Base-by-base conservation (phyloP, 129 eudicot species). In the Tagetes erecta region DNA sequence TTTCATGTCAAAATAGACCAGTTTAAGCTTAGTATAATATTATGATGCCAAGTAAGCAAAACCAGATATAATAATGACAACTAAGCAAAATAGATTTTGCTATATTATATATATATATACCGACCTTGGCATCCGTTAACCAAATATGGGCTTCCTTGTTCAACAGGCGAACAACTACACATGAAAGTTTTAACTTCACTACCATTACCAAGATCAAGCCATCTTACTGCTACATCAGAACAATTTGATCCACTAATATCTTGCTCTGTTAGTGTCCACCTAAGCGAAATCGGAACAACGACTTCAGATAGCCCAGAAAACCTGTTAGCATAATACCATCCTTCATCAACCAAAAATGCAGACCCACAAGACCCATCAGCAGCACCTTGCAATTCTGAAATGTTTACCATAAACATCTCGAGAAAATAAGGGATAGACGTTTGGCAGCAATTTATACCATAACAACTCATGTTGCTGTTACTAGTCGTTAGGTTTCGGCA, bases 401-500 rank as follows among this genome's bases (percentile, higher is more conserved):
- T 37, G 60, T 77, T 36, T 13, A 77, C 75, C 6, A 33, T 77
- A 12, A 45, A 77, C 0, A 71, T 59, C 47, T 69, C n/a, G 37
- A 77, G 71, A 77, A 69, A 47, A 14, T 77, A 77, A 14, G 81
- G 81, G 70, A 77, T 69, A 2, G 65, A 11, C 64, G 64, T 70
- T 38, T 77, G 81, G 8, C 81, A 77, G 41, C 81, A 77, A 30
- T 70, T 70, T 39, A 77, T 77, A 7, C 81, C 81, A 47, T 58
- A 77, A 64, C 81, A 77, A 49, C 34, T 64, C 27, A 20, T 20
- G 44, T 70, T 77, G 33, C 71, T 58, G 1, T 8, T 37, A 36
- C 13, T 49, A 14, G 1, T 11, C 12, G 39, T 71, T 59, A 14
- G 4, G 6, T 58, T 51, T 3, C n/a, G 68, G 30, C 81, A 77